Evolutionary conservation across 164 flowering plant genomes (phyloP).

Genomic region (Stephania yunnanensis): DNA sequence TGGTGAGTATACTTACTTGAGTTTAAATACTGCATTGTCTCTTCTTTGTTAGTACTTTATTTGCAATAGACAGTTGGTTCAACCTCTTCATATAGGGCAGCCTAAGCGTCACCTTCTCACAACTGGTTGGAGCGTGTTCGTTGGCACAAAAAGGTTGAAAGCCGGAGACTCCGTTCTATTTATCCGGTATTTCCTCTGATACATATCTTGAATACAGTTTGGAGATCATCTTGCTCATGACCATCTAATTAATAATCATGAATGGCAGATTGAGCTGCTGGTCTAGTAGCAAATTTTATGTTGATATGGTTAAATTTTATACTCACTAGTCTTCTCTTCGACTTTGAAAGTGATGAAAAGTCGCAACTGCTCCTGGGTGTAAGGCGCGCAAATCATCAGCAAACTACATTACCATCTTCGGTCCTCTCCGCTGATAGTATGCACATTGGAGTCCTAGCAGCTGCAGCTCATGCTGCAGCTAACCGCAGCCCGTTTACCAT

Average conservation of each 20-base stretch:
- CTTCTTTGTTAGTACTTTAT: background rate
- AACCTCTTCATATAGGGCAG: constrained; percentile 57
- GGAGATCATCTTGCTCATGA: background rate
- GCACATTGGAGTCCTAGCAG: constrained; percentile 99
- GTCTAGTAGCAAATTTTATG: no score
- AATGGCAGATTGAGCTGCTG: no score
- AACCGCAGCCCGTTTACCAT: constrained; percentile 78
- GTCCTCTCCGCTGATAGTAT: constrained; percentile 97
- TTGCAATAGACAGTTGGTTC: background rate
- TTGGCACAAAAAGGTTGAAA: constrained; percentile 82
- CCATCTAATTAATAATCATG: no score
- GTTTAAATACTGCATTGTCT: background rate
- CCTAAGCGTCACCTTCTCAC: constrained; percentile 97
- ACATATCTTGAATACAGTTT: background rate
- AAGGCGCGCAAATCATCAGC: constrained; percentile 90
- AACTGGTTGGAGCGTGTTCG: constrained; percentile 97
- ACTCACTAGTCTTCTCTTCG: background rate
- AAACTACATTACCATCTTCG: constrained; percentile 80
- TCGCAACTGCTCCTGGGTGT: constrained; percentile 85
- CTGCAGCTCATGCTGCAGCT: constrained; percentile 99
- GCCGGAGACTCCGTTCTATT: constrained; percentile 95
- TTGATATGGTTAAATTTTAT: no score
- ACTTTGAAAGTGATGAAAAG: constrained; percentile 67
- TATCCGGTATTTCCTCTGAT: constrained; percentile 54
- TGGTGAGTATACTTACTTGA: constrained; percentile 33